Evolutionary conservation across 345 rosid species (phyloP), one percentile per base, ranked within the genome.

Genomic region (Salix exigua): DNA sequence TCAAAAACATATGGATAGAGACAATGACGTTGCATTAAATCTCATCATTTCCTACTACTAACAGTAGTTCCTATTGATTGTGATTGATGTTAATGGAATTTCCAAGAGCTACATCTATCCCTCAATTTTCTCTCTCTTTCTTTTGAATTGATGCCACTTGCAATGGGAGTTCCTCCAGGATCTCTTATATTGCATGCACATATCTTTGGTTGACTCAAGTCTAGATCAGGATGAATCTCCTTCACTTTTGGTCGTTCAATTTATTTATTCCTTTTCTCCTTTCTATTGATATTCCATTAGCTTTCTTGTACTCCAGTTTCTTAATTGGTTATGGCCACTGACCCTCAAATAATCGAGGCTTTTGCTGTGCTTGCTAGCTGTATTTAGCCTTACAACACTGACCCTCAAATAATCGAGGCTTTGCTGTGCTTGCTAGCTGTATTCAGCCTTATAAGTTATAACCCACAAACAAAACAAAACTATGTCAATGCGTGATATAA

Each of bases 161-260:
- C 11, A n/a, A 3, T n/a, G 13, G 12, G 23, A 3, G 25, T 55
- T 55, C 23, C 62, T 55, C 23, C 13, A 23, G 10, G 26, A 23
- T 55, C 26, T n/a, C 25, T 0, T n/a, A 11, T n/a, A 25, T 21
- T 53, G 38, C 70, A 72, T 33, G 64, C 58, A 60, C 37, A 58
- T 60, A 79, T 68, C 75, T 55, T n/a, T 33, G 61, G 80, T 74
- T 86, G 84, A 73, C 84, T 70, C 71, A 16, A 5, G 35, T 75
- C 67, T 68, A 23, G 55, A 68, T 75, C 17, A 53, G 26, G 66
- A 67, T 38, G 23, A 51, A 66, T 25, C 19, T 66, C 70, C 72
- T 42, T 58, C 61, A 40, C 69, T 73, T 80, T 75, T n/a, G 7
- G 53, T 70, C n/a, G 46, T 70, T 25, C 28, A 4, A 35, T 40